These are phyloP conservation scores for Lomentospora prolificans DNA, from an alignment of 2,329 filamentous ascomycete genomes.

Conservation along the genomic window DNA sequence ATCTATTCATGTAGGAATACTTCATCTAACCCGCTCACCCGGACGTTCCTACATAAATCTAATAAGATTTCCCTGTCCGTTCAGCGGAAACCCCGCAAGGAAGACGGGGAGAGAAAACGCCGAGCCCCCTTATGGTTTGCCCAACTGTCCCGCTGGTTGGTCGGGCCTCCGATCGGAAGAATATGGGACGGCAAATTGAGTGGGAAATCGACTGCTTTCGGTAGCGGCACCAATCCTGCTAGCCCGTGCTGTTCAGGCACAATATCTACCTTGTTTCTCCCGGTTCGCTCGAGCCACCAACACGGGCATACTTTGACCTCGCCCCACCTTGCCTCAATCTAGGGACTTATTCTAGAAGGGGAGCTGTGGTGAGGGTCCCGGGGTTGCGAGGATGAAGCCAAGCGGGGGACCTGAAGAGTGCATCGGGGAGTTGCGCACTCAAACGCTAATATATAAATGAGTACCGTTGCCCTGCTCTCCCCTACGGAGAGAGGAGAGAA, in stretches of 20 bases:
- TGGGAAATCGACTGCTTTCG: background rate
- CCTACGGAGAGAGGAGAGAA: background rate
- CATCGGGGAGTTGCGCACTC: background rate
- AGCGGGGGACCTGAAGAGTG: background rate
- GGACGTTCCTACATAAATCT: background rate
- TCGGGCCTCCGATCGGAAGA: background rate
- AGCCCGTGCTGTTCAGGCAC: background rate
- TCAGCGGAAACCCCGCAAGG: background rate
- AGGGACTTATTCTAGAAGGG: conserved; percentile 1
- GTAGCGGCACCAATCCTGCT: conserved; percentile 1
- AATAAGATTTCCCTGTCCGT: background rate
- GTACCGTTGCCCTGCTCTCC: background rate
- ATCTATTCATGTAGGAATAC: background rate
- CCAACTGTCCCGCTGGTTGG: background rate
- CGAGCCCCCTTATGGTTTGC: background rate
- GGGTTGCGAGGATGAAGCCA: background rate
- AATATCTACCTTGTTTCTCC: conserved; percentile 1
- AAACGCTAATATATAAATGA: background rate
- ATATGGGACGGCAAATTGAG: background rate
- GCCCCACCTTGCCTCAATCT: background rate
- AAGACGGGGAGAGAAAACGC: background rate
- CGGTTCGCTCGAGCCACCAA: background rate
- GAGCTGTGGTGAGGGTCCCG: background rate
- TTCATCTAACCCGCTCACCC: background rate
- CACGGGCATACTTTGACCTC: background rate